A percentile compares a stretch with the other conserved stretches of the same genome.
Evolutionary conservation across 345 rosid species (phyloP).

Genomic region (Arabis hirsuta): DNA sequence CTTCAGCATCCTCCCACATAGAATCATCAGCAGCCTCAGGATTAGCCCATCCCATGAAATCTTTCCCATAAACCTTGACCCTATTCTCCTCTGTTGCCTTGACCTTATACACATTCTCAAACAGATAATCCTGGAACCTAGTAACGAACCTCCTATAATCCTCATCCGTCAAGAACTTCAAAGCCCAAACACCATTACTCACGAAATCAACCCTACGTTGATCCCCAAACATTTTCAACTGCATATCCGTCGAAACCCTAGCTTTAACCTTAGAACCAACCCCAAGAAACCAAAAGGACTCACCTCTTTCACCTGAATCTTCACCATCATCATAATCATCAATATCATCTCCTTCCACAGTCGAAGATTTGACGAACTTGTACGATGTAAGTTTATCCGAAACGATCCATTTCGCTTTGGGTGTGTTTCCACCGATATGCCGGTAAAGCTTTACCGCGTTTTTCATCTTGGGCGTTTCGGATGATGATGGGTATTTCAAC

Average conservation of each 20-base stretch:
- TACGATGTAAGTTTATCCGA: constrained; percentile 67
- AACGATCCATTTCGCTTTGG: constrained; percentile 79
- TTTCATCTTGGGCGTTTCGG: constrained; percentile 41
- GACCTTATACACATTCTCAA: constrained; percentile 80
- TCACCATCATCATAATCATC: constrained; percentile 53
- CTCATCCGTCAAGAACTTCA: constrained; percentile 69
- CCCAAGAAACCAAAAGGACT: constrained; percentile 64
- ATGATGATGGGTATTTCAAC: constrained; percentile 52
- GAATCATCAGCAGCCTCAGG: constrained; percentile 92
- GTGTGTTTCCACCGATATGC: constrained; percentile 82
- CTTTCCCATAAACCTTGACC: constrained; percentile 82
- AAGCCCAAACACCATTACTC: constrained; percentile 81
- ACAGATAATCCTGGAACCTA: constrained; percentile 72
- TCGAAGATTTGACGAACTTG: constrained; percentile 50
- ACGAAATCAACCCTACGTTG: constrained; percentile 86
- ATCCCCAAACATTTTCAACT: constrained; percentile 86
- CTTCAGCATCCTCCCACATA: constrained; percentile 92
- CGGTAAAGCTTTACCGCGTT: constrained; percentile 82
- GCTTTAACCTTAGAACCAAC: constrained; percentile 72
- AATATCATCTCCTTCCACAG: constrained; percentile 37
- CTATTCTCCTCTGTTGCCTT: constrained; percentile 70
- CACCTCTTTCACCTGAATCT: constrained; percentile 43
- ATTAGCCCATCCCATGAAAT: constrained; percentile 85
- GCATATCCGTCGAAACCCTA: constrained; percentile 76
- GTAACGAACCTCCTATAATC: constrained; percentile 71